Base-by-base conservation (phyloP, 768 basidiomycete species). In the Infundibulicybe gibba region DNA sequence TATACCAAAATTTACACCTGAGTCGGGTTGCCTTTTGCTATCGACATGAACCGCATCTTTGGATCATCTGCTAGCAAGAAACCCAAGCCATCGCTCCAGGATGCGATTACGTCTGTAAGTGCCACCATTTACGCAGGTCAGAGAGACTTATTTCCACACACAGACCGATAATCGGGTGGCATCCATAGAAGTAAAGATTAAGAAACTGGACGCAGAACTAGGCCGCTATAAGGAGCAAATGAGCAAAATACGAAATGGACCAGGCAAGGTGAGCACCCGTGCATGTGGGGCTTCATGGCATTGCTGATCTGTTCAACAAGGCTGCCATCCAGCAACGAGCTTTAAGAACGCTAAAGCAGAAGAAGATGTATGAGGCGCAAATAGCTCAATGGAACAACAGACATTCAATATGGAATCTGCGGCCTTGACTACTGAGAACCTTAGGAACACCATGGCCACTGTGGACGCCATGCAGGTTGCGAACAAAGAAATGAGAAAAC, bases 371-470 rank as follows among this genome's bases (percentile, higher is more conserved):
- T 68, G 97, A 99, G 63, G 76, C 74, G 12, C 97, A 99, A 64
- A 78, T 98, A 33, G 76, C 82, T 8, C 93, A 97, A 64, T 99
- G 13, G 74, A 87, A 21, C 97, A 98, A 62, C 97, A 98, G 65
- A 86, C 90, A 17, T 98, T 92, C 74, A 98, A 99, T 68, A 98
- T 98, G 90, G 94, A 99, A 70, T 93, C 90, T 45, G 88, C 94
- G 11, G 81, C 89, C 12, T 82, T 98, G 58, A 85, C 91, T 8
- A 98, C 95, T n/a, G 97, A 98, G 70, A 98, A 98, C 66, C 67
- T 98, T 58, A 83, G 92, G 53, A 98, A 97, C 63, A 98, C 97
- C 58, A 98, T 99, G 95, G 95, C 92, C 11, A 97, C 97, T 0
- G 82, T 98, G 21, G 92, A 97, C 54, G 97, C 94, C 5, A 97